Evolutionary conservation across 106 monocot species (phyloP).

Genomic region (Dendrobium huoshanense): DNA sequence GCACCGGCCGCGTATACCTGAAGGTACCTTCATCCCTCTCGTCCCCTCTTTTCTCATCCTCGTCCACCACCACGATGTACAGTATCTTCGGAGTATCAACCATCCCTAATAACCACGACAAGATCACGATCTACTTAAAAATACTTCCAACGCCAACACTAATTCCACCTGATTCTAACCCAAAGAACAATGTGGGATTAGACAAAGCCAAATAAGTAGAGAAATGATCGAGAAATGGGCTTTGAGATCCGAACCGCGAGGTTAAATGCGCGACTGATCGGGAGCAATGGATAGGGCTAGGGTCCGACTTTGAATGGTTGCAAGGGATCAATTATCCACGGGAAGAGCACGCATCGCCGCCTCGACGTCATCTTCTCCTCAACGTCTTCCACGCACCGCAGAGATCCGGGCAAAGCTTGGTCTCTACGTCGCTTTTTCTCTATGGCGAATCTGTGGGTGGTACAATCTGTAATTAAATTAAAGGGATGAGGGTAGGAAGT

Average conservation of each 20-base stretch:
- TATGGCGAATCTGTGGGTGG: not conserved
- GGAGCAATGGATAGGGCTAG: not conserved
- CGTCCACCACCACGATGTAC: constrained; percentile 12
- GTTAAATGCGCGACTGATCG: not conserved
- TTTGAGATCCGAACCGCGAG: not conserved
- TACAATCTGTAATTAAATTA: not conserved
- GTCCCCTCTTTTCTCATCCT: not conserved
- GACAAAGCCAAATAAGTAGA: not conserved
- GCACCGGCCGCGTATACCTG: constrained; percentile 40
- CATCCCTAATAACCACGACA: not conserved
- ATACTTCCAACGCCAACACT: not conserved
- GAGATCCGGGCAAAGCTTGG: constrained; percentile 6
- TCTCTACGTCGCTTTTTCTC: not conserved
- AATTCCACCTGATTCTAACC: not conserved
- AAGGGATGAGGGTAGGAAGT: not conserved
- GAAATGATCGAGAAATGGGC: not conserved
- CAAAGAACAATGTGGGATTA: not conserved
- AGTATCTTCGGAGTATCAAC: constrained; percentile 12
- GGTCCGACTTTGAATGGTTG: not conserved
- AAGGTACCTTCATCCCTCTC: constrained; percentile 16
- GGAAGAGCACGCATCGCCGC: not conserved
- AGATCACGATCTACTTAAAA: not conserved
- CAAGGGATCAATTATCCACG: constrained; percentile 1
- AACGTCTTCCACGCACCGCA: constrained; percentile 1
- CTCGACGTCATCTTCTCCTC: constrained; percentile 3